These are phyloP conservation scores for Ogataea ganodermae DNA, from an alignment of 805 yeast species.

Conservation along the genomic window DNA sequence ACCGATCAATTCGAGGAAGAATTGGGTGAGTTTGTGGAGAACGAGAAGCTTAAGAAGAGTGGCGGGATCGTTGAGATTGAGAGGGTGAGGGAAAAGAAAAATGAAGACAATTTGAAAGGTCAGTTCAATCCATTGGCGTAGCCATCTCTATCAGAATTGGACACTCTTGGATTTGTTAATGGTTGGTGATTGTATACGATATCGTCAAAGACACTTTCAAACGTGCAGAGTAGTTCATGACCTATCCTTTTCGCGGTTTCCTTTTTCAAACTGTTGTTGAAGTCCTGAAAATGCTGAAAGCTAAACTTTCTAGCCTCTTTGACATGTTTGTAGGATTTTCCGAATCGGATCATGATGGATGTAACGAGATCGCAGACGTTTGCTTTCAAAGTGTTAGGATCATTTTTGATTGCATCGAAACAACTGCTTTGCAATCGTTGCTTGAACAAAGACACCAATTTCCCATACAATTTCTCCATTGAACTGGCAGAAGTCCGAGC, in stretches of 20 bases:
- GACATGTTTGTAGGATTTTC: constrained; percentile 20
- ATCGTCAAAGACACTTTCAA: neutral
- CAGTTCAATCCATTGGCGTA: constrained; percentile 29
- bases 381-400: constrained; percentile 20
- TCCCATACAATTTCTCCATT: constrained; percentile 26
- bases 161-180: neutral
- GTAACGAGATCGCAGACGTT: constrained; percentile 20
- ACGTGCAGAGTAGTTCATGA: neutral
- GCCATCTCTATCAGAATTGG: neutral
- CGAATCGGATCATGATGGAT: constrained; percentile 22
- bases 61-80: constrained; percentile 93
- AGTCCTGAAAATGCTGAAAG: neutral
- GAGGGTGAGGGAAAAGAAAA: constrained; percentile 62
- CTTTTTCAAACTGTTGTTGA: constrained; percentile 1
- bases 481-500: constrained; percentile 14
- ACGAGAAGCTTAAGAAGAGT: constrained; percentile 69
- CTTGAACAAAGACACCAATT: constrained; percentile 31
- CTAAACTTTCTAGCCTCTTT: constrained; percentile 12
- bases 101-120: constrained; percentile 66
- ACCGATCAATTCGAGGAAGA: constrained; percentile 80
- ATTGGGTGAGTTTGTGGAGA: constrained; percentile 80
- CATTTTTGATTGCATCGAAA: constrained; percentile 26
- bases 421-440: constrained; percentile 37
- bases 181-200: neutral
- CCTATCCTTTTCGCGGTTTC: neutral